These are phyloP conservation scores for Phytophthora europaea DNA, from an alignment of 352 stramenopile genomes.

Conservation along the genomic window DNA sequence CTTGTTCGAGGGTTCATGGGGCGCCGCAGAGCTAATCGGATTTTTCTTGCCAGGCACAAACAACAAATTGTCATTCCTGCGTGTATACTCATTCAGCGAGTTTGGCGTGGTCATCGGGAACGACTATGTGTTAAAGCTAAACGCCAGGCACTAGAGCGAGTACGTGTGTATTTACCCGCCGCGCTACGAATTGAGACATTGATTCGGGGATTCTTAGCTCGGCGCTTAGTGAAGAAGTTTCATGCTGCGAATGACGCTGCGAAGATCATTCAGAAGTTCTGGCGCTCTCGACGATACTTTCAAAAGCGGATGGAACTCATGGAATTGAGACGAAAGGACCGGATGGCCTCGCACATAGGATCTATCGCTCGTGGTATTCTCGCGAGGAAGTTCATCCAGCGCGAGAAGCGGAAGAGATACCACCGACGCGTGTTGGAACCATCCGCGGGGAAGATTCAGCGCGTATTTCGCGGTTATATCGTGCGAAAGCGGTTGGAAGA, in stretches of 20 bases:
- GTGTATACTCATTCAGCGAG: slow-evolving; percentile 53
- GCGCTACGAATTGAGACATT: slow-evolving; percentile 62
- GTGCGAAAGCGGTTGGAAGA: slow-evolving; percentile 65
- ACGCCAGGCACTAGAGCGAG: slow-evolving; percentile 32
- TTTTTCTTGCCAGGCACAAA: slow-evolving; percentile 57
- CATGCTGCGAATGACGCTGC: slow-evolving; percentile 43
- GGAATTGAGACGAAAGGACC: slow-evolving; percentile 49
- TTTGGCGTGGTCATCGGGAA: slow-evolving; percentile 61
- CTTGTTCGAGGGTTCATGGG: slow-evolving; percentile 71
- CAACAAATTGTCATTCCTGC: slow-evolving; percentile 57
- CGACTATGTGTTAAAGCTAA: slow-evolving; percentile 45
- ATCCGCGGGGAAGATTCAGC: slow-evolving; percentile 63
- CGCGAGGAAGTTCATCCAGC: slow-evolving; percentile 61
- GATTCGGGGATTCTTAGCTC: slow-evolving; percentile 65
- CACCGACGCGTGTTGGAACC: slow-evolving; percentile 57
- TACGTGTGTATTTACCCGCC: slow-evolving; percentile 59
- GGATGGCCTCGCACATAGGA: slow-evolving; percentile 75
- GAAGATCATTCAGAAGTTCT: slow-evolving; percentile 60
- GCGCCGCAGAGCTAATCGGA: slow-evolving; percentile 47
- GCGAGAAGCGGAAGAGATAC: slow-evolving; percentile 56
- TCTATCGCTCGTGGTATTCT: slow-evolving; percentile 71
- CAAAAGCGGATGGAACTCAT: slow-evolving; percentile 66
- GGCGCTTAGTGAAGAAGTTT: slow-evolving; percentile 43
- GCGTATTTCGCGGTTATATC: slow-evolving; percentile 75
- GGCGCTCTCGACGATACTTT: slow-evolving; percentile 55